Conservation (phyloP, 345 rosid species). For the Eucalyptus cloeziana region DNA sequence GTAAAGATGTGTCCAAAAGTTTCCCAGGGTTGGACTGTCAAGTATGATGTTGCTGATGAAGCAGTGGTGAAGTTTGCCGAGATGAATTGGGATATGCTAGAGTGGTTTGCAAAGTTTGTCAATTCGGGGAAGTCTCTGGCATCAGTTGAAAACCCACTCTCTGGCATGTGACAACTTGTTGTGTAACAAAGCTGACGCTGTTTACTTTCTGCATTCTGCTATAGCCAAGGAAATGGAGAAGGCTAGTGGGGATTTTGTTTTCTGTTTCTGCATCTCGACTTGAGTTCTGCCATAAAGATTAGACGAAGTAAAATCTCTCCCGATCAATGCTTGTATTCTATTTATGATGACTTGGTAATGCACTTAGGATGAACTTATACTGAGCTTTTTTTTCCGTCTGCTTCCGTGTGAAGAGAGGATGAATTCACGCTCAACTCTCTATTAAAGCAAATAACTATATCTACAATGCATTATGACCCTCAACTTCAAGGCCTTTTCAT, state of each 20-base stretch:
- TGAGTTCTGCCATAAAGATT: neutral
- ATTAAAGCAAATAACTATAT: neutral
- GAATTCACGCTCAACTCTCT: neutral
- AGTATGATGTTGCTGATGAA: constrained; percentile 36
- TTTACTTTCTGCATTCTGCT: neutral
- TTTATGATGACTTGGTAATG: neutral
- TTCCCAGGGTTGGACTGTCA: constrained; percentile 60
- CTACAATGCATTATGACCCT: neutral
- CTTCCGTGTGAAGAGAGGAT: neutral
- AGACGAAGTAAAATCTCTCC: neutral
- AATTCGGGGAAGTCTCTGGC: constrained; percentile 15
- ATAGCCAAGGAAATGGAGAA: neutral
- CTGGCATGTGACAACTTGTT: neutral
- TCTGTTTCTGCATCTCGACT: neutral
- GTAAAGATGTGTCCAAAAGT: constrained; percentile 68
- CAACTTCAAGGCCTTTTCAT: neutral
- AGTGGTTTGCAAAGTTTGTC: constrained; percentile 48
- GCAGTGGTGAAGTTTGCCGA: constrained; percentile 37
- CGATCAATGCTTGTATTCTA: neutral
- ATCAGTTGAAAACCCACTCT: neutral
- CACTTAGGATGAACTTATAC: neutral
- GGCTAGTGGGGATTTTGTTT: neutral
- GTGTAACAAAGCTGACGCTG: neutral
- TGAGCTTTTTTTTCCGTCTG: neutral
- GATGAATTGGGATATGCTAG: constrained; percentile 48